Evolutionary conservation across 2,329 filamentous ascomycete genomes (phyloP), one percentile per base, ranked within the genome.

Genomic region (Fusarium gaditjirri): DNA sequence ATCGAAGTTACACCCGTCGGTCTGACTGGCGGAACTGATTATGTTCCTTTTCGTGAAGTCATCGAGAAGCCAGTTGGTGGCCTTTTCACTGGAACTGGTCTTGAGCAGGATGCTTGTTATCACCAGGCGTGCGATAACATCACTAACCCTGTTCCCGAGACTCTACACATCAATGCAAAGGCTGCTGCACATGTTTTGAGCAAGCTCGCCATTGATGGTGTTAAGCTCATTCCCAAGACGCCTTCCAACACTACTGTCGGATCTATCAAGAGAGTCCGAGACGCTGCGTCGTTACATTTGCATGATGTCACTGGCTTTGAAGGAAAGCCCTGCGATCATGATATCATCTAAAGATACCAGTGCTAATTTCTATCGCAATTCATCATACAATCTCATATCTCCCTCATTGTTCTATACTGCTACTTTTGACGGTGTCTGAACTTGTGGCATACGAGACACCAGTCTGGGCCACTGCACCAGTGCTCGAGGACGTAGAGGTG

Each of bases 21-120:
- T 2, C 60, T 80, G 0, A 78, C 72, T 39, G 88, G 87, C 6
- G 86, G 89, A 52, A 89, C 85, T 12, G 90, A 92, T 75, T 91
- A 91, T 70, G 87, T 86, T 17, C 85, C 87, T 3, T 91, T 92
- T 82, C 82, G 88, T 38, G 82, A 87, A 42, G 81, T 85, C 31
- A 86, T 87, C 41, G 57, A 76, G 12, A 81, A 90, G 89, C 74
- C 87, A 83, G 23, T 84, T 79, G 43, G 88, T 81, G 88, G 88
- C 13, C 81, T 91, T 25, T 89, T 89, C 74, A 91, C 89, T 7
- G 90, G 90, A 7, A 77, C 76, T 0, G 76, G 75, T 6, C 68
- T 72, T 0, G 74, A 58, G 36, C 76, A 77, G 21, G 76, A 77
- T 29, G 74, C 75, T 3, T 77, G 78, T 70, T 78, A 79, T 72